Base-by-base conservation (phyloP, 2,329 filamentous ascomycete genomes). In the Pyricularia grisea region DNA sequence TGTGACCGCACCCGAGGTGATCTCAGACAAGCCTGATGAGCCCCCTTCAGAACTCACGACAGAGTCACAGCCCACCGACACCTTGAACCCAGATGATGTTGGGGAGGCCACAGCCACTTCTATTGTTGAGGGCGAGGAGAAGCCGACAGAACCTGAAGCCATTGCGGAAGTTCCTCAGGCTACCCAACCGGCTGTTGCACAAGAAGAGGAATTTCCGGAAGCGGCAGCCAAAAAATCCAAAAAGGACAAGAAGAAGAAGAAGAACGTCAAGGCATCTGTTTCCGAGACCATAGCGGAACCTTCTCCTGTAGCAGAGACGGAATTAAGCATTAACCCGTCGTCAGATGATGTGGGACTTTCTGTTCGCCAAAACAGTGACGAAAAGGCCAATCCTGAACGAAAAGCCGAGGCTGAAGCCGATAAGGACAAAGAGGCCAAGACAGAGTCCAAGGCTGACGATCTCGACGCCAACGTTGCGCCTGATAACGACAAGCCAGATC, bases 181-280 rank as follows among this genome's bases (percentile, higher is more conserved):
- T 25, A 27, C 14, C 23, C 30, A 66, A 42, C 9, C n/a, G 11
- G 33, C 11, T 36, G 64, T 25, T 25, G 31, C 64, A n/a, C 14
- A 20, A 23, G 20, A 67, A 23, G 36, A 67, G 17, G 65, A 42
- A 2, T 10, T 50, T 27, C 31, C 25, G 23, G 65, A 28, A n/a
- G 31, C 30, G 17, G 58, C 12, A 23, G 9, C 9, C 64, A 66
- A 66, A 14, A 50, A 66, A 31, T 66, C 64, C 30, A 66, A 66
- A 28, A 70, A 70, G 67, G 69, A 70, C 23, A 66, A 68, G 14
- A 70, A 68, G 69, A 71, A 71, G 69, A 68, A 68, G 30, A 72
- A 73, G 66, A 72, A 73, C 60, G 25, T 27, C 60, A 28, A 20
- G 9, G 25, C 60, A 20, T 3, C 25, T 30, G 14, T 63, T 30